Evolutionary conservation across 768 basidiomycete species (phyloP), one percentile per base, ranked within the genome.

Genomic region (Leccinum imitatum): DNA sequence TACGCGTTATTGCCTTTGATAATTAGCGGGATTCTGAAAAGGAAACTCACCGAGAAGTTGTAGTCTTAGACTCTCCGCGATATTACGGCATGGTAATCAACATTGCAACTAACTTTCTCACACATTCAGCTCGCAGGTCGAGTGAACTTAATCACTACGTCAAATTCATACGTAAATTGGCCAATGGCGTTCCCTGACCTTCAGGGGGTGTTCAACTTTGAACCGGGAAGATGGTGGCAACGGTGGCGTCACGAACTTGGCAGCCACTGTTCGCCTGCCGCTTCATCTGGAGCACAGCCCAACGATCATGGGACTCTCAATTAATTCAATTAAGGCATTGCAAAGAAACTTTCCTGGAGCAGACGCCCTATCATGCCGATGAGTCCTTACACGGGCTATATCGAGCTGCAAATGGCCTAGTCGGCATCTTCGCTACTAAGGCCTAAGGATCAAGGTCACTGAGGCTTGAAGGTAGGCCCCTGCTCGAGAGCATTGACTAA

Each of bases 191-290:
- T 31, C 30, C 30, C 9, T 31, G 30, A 31, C 30, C 30, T 31
- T 31, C 30, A 31, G 30, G 30, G 30, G 30, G 30, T 10, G 57
- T 39, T 65, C 52, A 65, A 57, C 56, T 35, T 57, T 65, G 65
- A 65, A 39, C 58, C 64, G 59, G 37, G 4, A 31, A 30, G 7
- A 53, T 37, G 48, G 39, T 19, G 31, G 14, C 60, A 19, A 33
- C 41, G 19, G 19, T 27, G 59, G 41, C 41, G 25, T 25, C 27
- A 30, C 27, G 27, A 35, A 27, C 9, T 51, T 21, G 47, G 19
- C 37, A 14, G 50, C 31, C 17, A 17, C 15, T 39, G 37, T 21
- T 25, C 19, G 21, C 47, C 21, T 25, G 23, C 47, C 13, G 23
- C 47, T 25, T 10, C 21, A 23, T n/a, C 21, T 25, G n/a, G 10